A percentile compares a stretch with the other conserved stretches of the same genome.
Conservation (phyloP, 1,139 yeast genomes). For the Geotrichum fermentans region DNA sequence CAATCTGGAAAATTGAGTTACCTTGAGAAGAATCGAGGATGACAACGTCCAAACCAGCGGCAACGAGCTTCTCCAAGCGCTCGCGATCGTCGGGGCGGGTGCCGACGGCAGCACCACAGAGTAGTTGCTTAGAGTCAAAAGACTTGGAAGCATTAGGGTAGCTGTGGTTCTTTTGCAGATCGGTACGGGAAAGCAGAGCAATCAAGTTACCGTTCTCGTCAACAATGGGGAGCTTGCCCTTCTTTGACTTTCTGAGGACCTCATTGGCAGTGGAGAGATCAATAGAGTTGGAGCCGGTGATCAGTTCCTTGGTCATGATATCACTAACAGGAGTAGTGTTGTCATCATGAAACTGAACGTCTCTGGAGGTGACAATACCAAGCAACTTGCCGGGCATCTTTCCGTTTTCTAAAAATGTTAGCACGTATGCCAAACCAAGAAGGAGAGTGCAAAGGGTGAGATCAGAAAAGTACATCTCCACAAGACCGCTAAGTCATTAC, state of each 20-base stretch:
- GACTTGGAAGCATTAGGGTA: constrained; percentile 95
- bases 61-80: constrained; percentile 79
- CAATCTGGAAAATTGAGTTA: constrained; percentile 88
- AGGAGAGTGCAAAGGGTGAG: constrained; percentile 11
- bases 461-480: constrained; percentile 57
- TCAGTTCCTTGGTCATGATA: constrained; percentile 84
- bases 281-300: constrained; percentile 67
- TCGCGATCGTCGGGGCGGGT: constrained; percentile 84
- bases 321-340: constrained; percentile 57
- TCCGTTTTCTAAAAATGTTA: constrained; percentile 61
- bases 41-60: constrained; percentile 96
- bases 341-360: constrained; percentile 88
- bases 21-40: constrained; percentile 96
- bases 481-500: constrained; percentile 97
- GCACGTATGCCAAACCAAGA: constrained; percentile 12
- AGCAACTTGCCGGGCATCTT: constrained; percentile 80
- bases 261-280: constrained; percentile 82
- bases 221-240: constrained; percentile 94
- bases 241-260: constrained; percentile 84
- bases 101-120: constrained; percentile 99
- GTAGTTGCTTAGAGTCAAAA: constrained; percentile 84
- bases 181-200: constrained; percentile 89
- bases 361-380: constrained; percentile 96
- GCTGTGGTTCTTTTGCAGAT: constrained; percentile 89
- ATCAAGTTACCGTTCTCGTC: constrained; percentile 72